Evolutionary conservation across 2,329 filamentous ascomycete genomes (phyloP).

Genomic region (Neurospora sp.): DNA sequence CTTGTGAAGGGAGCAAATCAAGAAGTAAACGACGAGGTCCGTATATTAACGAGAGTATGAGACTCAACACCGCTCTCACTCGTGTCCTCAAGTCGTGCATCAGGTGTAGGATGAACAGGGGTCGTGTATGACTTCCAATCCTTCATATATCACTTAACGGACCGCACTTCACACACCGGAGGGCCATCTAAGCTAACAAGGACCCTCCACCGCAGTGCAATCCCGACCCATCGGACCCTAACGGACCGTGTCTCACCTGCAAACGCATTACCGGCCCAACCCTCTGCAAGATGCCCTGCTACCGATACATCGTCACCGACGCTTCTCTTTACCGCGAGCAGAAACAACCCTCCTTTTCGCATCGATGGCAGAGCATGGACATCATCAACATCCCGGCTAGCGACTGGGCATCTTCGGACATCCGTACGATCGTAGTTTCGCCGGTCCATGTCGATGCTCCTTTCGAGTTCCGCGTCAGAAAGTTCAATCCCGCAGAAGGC

Average conservation of each 20-base stretch:
- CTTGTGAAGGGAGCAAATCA: background rate
- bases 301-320: conserved; percentile 15
- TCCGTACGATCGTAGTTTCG: conserved; percentile 14
- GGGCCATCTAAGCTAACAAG: background rate
- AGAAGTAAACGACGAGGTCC: conserved; percentile 6
- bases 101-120: conserved; percentile 13
- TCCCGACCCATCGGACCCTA: conserved; percentile 6
- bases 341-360: conserved; percentile 12
- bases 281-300: conserved; percentile 20
- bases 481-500: conserved; percentile 18
- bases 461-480: conserved; percentile 15
- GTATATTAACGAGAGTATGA: conserved; percentile 8
- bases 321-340: conserved; percentile 17
- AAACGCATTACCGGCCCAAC: conserved; percentile 11
- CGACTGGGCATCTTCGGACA: conserved; percentile 14
- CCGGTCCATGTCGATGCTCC: conserved; percentile 12
- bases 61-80: conserved; percentile 11
- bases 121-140: conserved; percentile 5
- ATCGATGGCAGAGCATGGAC: conserved; percentile 19
- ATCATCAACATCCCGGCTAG: conserved; percentile 16
- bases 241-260: conserved; percentile 13
- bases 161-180: background rate
- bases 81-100: conserved; percentile 14
- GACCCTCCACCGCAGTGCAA: conserved; percentile 6
- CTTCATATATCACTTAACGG: background rate